phyloP scores from a whole-genome alignment of 805 yeast genomes.

The Tetrapisispora arboricola region DNA sequence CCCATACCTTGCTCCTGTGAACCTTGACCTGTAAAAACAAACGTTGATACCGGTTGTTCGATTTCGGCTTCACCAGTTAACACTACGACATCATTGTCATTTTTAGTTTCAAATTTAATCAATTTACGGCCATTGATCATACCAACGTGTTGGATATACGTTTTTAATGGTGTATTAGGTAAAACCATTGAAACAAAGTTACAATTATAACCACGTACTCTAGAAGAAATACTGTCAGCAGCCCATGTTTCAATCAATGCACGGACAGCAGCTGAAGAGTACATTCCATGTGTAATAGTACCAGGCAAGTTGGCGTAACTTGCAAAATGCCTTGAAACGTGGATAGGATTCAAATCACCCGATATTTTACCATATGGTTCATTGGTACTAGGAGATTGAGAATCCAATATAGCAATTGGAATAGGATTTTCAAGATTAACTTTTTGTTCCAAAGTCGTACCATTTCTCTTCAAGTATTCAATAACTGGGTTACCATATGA shows the following conservation, averaged over 20 bases:
- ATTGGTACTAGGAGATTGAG: conserved; percentile 87
- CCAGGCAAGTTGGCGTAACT: conserved; percentile 91
- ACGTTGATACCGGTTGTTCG: conserved; percentile 94
- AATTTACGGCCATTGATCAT: conserved; percentile 99
- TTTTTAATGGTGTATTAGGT: conserved; percentile 84
- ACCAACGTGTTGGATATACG: conserved; percentile 89
- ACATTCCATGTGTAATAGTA: conserved; percentile 99
- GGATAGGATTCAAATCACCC: conserved; percentile 97
- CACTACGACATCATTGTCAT: conserved; percentile 73
- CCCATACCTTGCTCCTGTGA: conserved; percentile 99
- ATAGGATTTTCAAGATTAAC: conserved; percentile 81
- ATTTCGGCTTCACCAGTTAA: conserved; percentile 95
- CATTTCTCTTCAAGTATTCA: conserved; percentile 86
- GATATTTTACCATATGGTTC: conserved; percentile 96
- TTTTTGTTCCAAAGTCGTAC: conserved; percentile 90
- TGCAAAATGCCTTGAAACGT: conserved; percentile 91
- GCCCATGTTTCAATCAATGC: conserved; percentile 96
- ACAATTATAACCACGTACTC: conserved; percentile 91
- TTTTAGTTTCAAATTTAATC: conserved; percentile 80
- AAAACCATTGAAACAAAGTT: conserved; percentile 93
- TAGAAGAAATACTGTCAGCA: conserved; percentile 89
- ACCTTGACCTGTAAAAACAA: conserved; percentile 98
- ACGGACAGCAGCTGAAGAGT: conserved; percentile 90
- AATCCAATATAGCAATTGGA: conserved; percentile 55
- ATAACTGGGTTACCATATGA: conserved; percentile 96